Base-by-base conservation (phyloP, 164 flowering plant genomes). In the Umbilicus rupestris region DNA sequence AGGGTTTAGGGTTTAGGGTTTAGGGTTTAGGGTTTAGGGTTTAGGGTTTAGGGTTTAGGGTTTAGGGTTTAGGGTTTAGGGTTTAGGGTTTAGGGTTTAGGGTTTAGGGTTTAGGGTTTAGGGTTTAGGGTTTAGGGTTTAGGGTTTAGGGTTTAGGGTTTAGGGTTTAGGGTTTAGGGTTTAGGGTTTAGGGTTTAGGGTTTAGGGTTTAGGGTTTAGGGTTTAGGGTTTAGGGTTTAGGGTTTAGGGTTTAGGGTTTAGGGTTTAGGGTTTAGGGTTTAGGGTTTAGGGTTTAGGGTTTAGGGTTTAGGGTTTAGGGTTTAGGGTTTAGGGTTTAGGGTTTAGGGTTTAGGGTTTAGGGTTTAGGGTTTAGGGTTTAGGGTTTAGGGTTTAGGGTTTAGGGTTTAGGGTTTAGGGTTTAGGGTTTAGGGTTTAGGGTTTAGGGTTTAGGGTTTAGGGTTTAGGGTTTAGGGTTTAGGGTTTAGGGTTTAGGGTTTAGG, bases 41-140 rank as follows among this genome's bases (percentile, higher is more conserved):
- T 44, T 44, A 44, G 47, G 47, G 47, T 44, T 44, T 44, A 44
- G 47, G 47, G 47, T 44, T 44, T 44, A 44, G 47, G 47, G 47
- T 44, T 44, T 44, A 8, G 16, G 47, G n/a, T n/a, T n/a, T n/a
- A 16, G 47, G 9, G n/a, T n/a, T 44, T 44, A 8, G 16, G 47
- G 47, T 9, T 44, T 44, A 8, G 16, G 47, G 47, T 9, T 44
- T 44, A 8, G 9, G 16, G 47, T 9, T 9, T 44, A 8, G 9
- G 16, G 47, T 9, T 9, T 44, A 8, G 9, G 16, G 47, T 9
- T 44, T 44, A 8, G 16, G 47, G 47, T 9, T 44, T 44, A 8
- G 16, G 47, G 47, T 9, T 44, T 44, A 8, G 16, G 47, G 47
- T 9, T 44, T 44, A 8, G 16, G 47, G 47, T 9, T 44, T 44